These are phyloP conservation scores for Capsicum baccatum DNA, from an alignment of 257 asterid species.

Conservation along the genomic window DNA sequence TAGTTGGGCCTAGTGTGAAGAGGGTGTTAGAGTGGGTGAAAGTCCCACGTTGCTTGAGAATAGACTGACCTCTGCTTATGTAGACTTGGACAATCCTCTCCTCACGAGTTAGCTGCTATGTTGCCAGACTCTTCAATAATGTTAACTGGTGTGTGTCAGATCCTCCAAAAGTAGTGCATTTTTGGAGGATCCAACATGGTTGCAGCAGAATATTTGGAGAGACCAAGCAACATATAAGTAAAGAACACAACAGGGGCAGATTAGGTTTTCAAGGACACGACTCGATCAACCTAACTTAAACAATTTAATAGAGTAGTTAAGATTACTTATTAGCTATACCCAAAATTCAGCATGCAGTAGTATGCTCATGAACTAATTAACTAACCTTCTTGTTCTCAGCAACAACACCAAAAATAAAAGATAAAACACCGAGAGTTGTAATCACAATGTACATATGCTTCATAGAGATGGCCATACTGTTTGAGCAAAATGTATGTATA, in stretches of 20 bases:
- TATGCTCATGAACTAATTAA: neutral
- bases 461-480: slow-evolving; percentile 46
- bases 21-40: no score
- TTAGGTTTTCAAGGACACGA: neutral
- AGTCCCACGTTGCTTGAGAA: no score
- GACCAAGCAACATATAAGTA: no score
- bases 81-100: no score
- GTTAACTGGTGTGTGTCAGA: no score
- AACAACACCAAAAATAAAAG: slow-evolving; percentile 61
- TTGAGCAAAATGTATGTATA: neutral
- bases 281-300: neutral
- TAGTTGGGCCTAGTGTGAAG: no score
- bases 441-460: slow-evolving; percentile 57
- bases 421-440: slow-evolving; percentile 55
- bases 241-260: neutral
- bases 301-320: neutral
- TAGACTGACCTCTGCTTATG: no score
- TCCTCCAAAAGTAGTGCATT: no score
- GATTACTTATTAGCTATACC: neutral
- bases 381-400: slow-evolving; percentile 49
- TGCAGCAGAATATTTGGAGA: no score
- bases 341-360: neutral
- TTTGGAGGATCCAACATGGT: no score
- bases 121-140: no score
- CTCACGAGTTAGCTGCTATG: no score